phyloP scores from a whole-genome alignment of 75 land plant genomes.

The Larix kaempferi region DNA sequence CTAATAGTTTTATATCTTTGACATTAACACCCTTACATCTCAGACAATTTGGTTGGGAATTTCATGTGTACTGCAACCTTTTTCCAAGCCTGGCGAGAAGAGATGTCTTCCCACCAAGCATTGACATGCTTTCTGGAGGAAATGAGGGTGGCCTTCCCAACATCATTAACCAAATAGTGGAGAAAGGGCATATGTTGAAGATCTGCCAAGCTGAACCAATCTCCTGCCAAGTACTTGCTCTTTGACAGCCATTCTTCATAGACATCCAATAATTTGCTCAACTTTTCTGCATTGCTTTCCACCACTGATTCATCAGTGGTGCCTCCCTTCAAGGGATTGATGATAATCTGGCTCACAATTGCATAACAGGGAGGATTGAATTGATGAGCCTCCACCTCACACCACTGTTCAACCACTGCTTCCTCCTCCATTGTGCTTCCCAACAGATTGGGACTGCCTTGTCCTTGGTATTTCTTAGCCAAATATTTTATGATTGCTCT shows the following conservation, averaged over 20 bases:
- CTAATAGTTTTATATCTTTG: too few species aligned
- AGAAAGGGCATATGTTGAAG: slow-evolving; percentile 25
- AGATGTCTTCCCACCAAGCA: slow-evolving; percentile 59
- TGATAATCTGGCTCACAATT: slow-evolving; percentile 11
- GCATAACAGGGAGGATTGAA: slow-evolving; percentile 28
- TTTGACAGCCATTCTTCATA: slow-evolving; percentile 23
- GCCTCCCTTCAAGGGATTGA: slow-evolving; percentile 10
- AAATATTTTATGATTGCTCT: slow-evolving; percentile 56
- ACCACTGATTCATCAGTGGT: slow-evolving; percentile 4
- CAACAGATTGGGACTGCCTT: slow-evolving; percentile 29
- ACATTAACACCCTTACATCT: too few species aligned
- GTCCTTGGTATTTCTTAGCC: slow-evolving; percentile 28
- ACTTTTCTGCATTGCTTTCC: slow-evolving; percentile 14
- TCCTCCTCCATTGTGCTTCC: slow-evolving; percentile 27
- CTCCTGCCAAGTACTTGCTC: slow-evolving; percentile 29
- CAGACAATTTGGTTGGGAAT: too few species aligned
- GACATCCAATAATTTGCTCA: slow-evolving; percentile 28
- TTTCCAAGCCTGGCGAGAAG: slow-evolving; percentile 34
- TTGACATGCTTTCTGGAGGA: slow-evolving; percentile 33
- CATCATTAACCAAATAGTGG: slow-evolving; percentile 18
- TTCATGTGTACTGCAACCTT: slow-evolving; percentile 15
- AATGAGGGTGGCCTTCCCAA: slow-evolving; percentile 15
- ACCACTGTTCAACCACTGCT: slow-evolving; percentile 56
- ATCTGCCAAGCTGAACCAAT: slow-evolving; percentile 32
- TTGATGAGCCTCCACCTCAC: slow-evolving; percentile 59